Evolutionary conservation across 768 basidiomycete genomes (phyloP), one percentile per base, ranked within the genome.

Genomic region (Tricholoma sp.): DNA sequence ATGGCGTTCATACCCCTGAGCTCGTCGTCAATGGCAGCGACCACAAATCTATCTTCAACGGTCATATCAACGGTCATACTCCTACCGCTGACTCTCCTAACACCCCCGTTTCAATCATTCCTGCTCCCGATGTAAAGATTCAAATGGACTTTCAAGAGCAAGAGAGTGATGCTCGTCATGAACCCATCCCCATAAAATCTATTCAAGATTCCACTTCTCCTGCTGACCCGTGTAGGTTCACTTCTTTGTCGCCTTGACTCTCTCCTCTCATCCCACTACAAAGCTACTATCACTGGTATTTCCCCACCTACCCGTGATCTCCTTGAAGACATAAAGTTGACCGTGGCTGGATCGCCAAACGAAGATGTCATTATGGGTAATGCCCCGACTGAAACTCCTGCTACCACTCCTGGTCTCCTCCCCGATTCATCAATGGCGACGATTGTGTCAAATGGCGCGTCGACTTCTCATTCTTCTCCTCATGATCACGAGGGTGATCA

Each of bases 101-200:
- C 56, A 85, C 83, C n/a, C 84, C 84, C 58, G 76, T 85, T 67
- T 81, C 82, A 62, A 74, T 73, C 57, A 61, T 68, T 50, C 72
- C 74, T 52, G 72, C 72, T 54, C 75, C 79, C 45, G 80, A 83
- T 70, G 77, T 81, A 61, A 86, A 84, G 75, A 83, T 86, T 64
- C 79, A 83, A 67, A 76, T 81, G 61, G 83, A 85, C 74, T 77
- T 74, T 60, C 76, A 77, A 63, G 80, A 84, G 64, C 80, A 81
- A 61, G 86, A 88, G 74, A 84, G 83, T 66, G 82, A 86, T 77
- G 84, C 77, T 64, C 82, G 81, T 56, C 79, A 83, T 66, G 84
- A 87, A 63, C 82, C 81, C 47, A 67, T 82, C 55, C 71, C 78
- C 52, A 69, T 82, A 64, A 83, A 80, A 66, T 65, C 73, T 54